A percentile compares a stretch with the other conserved stretches of the same genome.
These are phyloP conservation scores for Aspergillus pseudonomiae DNA, from an alignment of 2,329 filamentous ascomycete genomes.

Conservation along the genomic window DNA sequence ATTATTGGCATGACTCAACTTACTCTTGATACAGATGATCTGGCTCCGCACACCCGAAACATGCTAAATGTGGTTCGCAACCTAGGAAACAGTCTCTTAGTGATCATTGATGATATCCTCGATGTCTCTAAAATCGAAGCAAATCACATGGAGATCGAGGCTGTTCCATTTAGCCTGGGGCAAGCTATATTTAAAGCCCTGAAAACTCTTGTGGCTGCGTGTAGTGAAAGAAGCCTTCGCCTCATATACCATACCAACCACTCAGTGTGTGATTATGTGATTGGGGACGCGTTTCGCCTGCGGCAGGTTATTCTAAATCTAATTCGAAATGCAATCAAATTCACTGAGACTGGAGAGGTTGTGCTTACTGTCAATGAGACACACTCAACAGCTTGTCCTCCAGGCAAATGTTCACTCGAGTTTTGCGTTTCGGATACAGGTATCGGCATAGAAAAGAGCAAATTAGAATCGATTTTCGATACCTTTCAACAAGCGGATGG, in stretches of 20 bases:
- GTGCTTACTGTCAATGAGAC: conserved; percentile 85
- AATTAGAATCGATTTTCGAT: conserved; percentile 95
- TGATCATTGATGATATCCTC: conserved; percentile 84
- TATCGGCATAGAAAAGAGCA: conserved; percentile 93
- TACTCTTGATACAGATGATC: conserved; percentile 89
- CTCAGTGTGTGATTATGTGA: conserved; percentile 90
- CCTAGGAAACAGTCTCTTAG: conserved; percentile 90
- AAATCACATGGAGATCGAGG: conserved; percentile 95
- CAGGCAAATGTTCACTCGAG: conserved; percentile 87
- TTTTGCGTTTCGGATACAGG: conserved; percentile 95
- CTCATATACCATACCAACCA: conserved; percentile 92
- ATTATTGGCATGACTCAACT: conserved; percentile 98
- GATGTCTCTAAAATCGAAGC: conserved; percentile 82
- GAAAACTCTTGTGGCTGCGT: conserved; percentile 95
- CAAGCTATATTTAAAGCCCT: conserved; percentile 97
- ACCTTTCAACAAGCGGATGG: conserved; percentile 98
- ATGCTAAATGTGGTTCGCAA: conserved; percentile 99
- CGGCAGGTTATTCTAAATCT: conserved; percentile 96
- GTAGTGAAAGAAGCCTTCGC: conserved; percentile 91
- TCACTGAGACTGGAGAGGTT: conserved; percentile 94
- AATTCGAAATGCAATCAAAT: conserved; percentile 98
- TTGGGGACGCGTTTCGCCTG: conserved; percentile 93
- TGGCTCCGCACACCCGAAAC: conserved; percentile 93
- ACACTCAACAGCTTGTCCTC: conserved; percentile 64
- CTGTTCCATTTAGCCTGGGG: conserved; percentile 91